Conservation (phyloP, 2,329 filamentous ascomycete species). For the Gaeumannomyces tritici region DNA sequence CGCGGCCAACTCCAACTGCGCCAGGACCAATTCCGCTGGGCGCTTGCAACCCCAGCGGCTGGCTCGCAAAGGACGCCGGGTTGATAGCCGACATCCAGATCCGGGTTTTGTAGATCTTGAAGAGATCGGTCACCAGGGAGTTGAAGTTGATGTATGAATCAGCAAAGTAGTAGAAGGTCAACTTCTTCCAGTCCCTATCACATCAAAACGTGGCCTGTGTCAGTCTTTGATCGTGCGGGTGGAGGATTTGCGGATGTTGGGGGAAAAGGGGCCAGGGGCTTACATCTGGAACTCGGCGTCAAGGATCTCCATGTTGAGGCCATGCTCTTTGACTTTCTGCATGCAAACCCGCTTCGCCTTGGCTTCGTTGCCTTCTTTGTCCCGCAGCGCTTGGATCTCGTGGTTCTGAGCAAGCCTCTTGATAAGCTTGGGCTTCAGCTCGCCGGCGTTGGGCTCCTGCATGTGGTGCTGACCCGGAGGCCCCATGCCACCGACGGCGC, state of each 20-base stretch:
- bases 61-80: slow-evolving; percentile 84
- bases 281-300: slow-evolving; percentile 98
- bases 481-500: slow-evolving; percentile 70
- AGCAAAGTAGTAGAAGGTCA: slow-evolving; percentile 98
- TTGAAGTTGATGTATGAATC: slow-evolving; percentile 99
- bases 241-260: neutral
- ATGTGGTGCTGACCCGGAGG: slow-evolving; percentile 63
- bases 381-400: slow-evolving; percentile 78
- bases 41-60: slow-evolving; percentile 61
- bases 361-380: slow-evolving; percentile 95
- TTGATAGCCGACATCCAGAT: slow-evolving; percentile 99
- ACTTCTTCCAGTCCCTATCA: slow-evolving; percentile 89
- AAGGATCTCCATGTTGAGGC: slow-evolving; percentile 90
- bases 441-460: slow-evolving; percentile 60
- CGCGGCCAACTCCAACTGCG: slow-evolving; percentile 49
- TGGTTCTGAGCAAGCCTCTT: slow-evolving; percentile 88
- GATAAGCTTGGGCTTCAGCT: slow-evolving; percentile 92
- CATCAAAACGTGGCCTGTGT: slow-evolving; percentile 1
- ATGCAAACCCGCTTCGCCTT: slow-evolving; percentile 96
- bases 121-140: slow-evolving; percentile 88
- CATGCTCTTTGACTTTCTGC: slow-evolving; percentile 91
- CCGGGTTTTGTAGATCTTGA: slow-evolving; percentile 98
- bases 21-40: slow-evolving; percentile 58
- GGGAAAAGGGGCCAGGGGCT: slow-evolving; percentile 23
- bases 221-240: slow-evolving; percentile 13